Percentiles rank a stretch among this genome's conserved stretches.
phyloP scores from a whole-genome alignment of 1,139 yeast genomes.

The Zygosaccharomyces sapae region DNA sequence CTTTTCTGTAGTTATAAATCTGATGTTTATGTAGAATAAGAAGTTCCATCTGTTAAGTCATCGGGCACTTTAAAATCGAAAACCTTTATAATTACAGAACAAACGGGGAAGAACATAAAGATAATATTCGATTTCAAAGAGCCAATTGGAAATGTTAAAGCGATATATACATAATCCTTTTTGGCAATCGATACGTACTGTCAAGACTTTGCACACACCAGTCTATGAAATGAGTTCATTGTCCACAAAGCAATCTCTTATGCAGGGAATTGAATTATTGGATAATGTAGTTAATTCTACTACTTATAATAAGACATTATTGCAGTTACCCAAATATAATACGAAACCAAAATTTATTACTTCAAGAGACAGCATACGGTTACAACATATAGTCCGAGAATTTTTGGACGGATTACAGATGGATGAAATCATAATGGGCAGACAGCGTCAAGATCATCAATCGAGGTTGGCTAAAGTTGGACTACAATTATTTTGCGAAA shows the following conservation, averaged over 20 bases:
- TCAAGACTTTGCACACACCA: slow-evolving; percentile 32
- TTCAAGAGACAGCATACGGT: slow-evolving; percentile 21
- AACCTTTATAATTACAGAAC: neutral
- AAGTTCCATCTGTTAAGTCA: neutral
- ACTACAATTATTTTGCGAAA: slow-evolving; percentile 26
- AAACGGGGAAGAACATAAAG: neutral
- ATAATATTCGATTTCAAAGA: neutral
- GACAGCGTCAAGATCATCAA: slow-evolving; percentile 10
- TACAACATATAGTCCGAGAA: slow-evolving; percentile 24
- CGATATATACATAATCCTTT: neutral
- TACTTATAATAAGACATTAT: slow-evolving; percentile 23
- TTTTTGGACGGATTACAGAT: slow-evolving; percentile 22
- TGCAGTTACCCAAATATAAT: slow-evolving; percentile 29
- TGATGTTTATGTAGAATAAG: neutral
- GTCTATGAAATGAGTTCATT: slow-evolving; percentile 18
- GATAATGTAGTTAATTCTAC: slow-evolving; percentile 23
- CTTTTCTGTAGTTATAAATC: neutral
- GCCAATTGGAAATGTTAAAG: neutral
- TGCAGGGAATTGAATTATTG: slow-evolving; percentile 21
- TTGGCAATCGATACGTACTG: slow-evolving; percentile 12
- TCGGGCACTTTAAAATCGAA: neutral
- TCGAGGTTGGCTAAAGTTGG: slow-evolving; percentile 29
- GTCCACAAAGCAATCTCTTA: slow-evolving; percentile 15
- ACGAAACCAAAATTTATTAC: slow-evolving; percentile 23
- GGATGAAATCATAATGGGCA: slow-evolving; percentile 15